Evolutionary conservation across 176 grass and related monocot genomes (phyloP), one percentile per base, ranked within the genome.

Genomic region (Rhipidocladum racemiflorum): DNA sequence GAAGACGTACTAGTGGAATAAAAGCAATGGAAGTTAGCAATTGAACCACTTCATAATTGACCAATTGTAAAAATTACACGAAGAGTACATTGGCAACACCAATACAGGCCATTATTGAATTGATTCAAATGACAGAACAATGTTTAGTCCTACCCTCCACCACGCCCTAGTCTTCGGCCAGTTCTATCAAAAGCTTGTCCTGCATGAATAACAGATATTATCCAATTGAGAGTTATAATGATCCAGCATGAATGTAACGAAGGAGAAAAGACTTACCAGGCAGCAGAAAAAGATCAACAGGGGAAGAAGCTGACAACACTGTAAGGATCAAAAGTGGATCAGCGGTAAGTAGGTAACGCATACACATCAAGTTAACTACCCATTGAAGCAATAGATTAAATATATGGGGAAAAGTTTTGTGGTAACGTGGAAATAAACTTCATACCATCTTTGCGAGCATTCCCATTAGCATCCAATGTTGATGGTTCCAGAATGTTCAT

Each of bases 401-500:
- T 21, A 42, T 4, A 43, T 20, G 21, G 45, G 48, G 15, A 72
- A 72, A 77, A 66, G 3, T 30, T 71, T 66, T 2, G 6, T 34
- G 56, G 28, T 53, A 69, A 62, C 15, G 76, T 27, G 15, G 3
- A 77, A 53, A 74, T 75, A 53, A 51, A 65, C 32, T 83, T n/a
- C 27, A 59, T 95, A 98, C 96, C 88, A 80, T 98, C 96, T 88
- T 93, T 85, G 45, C 87, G 87, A 78, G 83, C 66, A 53, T 74
- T 90, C 27, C 87, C 87, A 20, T 44, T 83, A 86, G 83, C 75
- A 88, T 95, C 87, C 11, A 87, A 5, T n/a, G 90, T 89, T 23
- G 87, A 91, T 27, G 96, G 92, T 72, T 99, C 96, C 80, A 99
- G 36, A 77, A 99, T 99, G 28, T 99, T 95, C 96, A 99, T 95